These are phyloP conservation scores for Oryza punctata DNA, from an alignment of 176 grass and related monocot genomes.

Conservation along the genomic window DNA sequence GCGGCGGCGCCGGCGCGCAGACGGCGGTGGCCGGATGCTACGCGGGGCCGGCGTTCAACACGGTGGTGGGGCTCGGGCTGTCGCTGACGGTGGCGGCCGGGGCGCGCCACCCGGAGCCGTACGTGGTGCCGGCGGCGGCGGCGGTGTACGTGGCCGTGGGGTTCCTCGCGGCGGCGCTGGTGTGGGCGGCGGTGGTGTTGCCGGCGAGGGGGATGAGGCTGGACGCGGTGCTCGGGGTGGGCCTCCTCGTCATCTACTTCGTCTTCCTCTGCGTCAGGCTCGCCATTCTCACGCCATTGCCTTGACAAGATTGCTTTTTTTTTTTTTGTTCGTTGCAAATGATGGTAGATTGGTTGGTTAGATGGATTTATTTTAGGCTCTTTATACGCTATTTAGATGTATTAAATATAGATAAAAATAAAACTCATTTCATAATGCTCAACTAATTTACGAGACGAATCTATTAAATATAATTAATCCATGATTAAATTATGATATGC, in stretches of 20 bases:
- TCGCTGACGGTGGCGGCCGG: conserved; percentile 56
- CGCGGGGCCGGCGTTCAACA: conserved; percentile 78
- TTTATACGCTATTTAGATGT: no score
- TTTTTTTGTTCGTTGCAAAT: no score
- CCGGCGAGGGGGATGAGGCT: conserved; percentile 63
- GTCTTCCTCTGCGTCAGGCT: conserved; percentile 51
- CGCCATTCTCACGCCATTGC: background rate
- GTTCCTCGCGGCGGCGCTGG: conserved; percentile 53
- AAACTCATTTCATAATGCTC: no score
- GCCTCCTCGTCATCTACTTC: conserved; percentile 58
- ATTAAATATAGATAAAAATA: no score
- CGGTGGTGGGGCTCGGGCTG: conserved; percentile 58
- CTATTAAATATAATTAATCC: no score
- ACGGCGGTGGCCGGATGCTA: conserved; percentile 70
- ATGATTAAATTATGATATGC: no score
- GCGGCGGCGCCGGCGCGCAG: conserved; percentile 47
- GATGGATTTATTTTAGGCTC: no score
- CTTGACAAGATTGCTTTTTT: background rate
- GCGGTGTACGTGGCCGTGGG: conserved; percentile 57
- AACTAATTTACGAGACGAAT: no score
- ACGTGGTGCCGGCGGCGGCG: conserved; percentile 39
- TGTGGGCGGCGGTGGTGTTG: conserved; percentile 64
- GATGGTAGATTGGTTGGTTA: background rate
- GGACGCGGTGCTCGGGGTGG: conserved; percentile 56
- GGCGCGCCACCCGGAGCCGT: conserved; percentile 42